Conservation (phyloP, 495 filamentous ascomycete species). For the Letharia lupina region DNA sequence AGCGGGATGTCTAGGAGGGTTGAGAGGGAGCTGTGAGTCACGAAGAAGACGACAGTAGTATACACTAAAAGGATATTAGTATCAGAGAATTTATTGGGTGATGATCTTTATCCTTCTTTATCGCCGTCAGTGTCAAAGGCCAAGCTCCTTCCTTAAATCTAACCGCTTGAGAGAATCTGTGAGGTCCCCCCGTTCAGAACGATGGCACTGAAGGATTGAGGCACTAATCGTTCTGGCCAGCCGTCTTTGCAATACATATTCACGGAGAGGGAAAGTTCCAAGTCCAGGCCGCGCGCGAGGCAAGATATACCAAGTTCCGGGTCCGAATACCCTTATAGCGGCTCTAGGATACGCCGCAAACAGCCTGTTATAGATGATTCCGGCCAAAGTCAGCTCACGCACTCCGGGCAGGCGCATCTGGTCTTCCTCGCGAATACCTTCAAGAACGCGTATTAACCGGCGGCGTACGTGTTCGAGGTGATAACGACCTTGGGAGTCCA, state of each 20-base stretch:
- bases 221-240: too few relatives aligned
- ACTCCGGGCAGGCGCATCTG: neutral
- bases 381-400: neutral
- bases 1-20: conserved; percentile 19
- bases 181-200: too few relatives aligned
- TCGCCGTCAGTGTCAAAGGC: too few relatives aligned
- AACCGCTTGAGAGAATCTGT: too few relatives aligned
- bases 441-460: neutral
- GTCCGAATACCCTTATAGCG: neutral
- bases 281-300: neutral
- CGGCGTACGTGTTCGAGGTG: neutral
- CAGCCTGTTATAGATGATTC: neutral
- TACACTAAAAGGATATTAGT: too few relatives aligned
- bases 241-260: too few relatives aligned
- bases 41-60: too few relatives aligned
- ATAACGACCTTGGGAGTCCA: neutral
- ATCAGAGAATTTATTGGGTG: too few relatives aligned
- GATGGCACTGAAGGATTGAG: too few relatives aligned
- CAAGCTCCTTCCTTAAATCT: too few relatives aligned
- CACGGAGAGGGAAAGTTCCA: neutral
- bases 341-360: neutral
- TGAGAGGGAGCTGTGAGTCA: too few relatives aligned
- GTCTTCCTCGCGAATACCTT: neutral
- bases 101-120: too few relatives aligned
- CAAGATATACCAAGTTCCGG: neutral